These are phyloP conservation scores for Rhododendron ferrugineum DNA, from an alignment of 148 eudicot species.

Conservation along the genomic window DNA sequence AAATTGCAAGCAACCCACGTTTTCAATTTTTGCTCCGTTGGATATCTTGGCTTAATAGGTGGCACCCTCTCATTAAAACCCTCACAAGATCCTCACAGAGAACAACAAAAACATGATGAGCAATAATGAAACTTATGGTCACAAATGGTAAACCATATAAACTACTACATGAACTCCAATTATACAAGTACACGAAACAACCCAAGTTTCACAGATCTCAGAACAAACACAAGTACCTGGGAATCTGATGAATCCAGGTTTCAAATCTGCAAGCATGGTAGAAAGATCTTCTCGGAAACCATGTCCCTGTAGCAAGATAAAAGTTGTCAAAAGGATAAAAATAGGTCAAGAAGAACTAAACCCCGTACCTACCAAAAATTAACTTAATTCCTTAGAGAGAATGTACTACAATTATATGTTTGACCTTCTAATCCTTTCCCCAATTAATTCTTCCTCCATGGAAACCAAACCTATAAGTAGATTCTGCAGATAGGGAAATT, in stretches of 20 bases:
- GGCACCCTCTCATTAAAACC: too few species aligned
- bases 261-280: constrained; percentile 66
- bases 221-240: constrained; percentile 46
- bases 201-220: neutral
- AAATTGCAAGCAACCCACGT: too few species aligned
- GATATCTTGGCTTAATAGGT: too few species aligned
- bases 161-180: neutral
- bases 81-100: too few species aligned
- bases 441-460: neutral
- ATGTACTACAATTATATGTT: neutral
- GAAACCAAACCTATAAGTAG: neutral
- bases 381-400: neutral
- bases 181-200: neutral
- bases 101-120: neutral
- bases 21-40: too few species aligned
- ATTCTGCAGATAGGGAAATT: neutral
- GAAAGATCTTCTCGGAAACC: constrained; percentile 82
- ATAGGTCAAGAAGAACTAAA: neutral
- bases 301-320: constrained; percentile 56
- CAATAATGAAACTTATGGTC: neutral
- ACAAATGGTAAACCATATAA: neutral
- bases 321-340: neutral
- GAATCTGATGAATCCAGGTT: constrained; percentile 85
- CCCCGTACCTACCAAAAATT: neutral
- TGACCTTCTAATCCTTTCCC: neutral